phyloP scores from a whole-genome alignment of 371 early-diverging fungal genomes.

The Mucor velutinosus region DNA sequence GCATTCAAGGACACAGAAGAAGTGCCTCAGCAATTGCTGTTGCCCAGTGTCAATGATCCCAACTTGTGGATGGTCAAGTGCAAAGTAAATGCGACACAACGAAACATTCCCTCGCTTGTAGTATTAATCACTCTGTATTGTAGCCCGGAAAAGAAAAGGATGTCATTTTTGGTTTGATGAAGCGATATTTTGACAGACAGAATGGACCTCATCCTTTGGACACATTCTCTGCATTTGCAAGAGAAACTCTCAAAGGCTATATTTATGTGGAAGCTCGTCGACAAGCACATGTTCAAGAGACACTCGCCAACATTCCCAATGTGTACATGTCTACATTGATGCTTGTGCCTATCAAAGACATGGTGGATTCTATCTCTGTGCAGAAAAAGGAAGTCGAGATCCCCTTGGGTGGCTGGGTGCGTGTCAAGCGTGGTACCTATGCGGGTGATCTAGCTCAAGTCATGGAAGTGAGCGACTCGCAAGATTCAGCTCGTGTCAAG shows the following conservation, averaged over 20 bases:
- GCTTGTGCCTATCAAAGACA: slow-evolving; percentile 95
- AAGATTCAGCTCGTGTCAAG: slow-evolving; percentile 81
- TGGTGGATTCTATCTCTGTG: slow-evolving; percentile 91
- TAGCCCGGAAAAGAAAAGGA: slow-evolving; percentile 90
- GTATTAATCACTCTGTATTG: neutral
- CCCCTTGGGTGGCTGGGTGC: slow-evolving; percentile 87
- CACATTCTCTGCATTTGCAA: slow-evolving; percentile 81
- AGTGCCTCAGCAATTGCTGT: slow-evolving; percentile 77
- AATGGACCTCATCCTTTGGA: slow-evolving; percentile 63
- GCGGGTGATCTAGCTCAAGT: slow-evolving; percentile 95
- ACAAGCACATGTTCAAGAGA: slow-evolving; percentile 82
- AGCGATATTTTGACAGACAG: slow-evolving; percentile 73
- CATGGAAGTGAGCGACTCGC: slow-evolving; percentile 76
- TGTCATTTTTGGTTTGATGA: slow-evolving; percentile 80
- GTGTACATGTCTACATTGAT: slow-evolving; percentile 76
- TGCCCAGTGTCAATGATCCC: slow-evolving; percentile 91
- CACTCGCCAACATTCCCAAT: slow-evolving; percentile 73
- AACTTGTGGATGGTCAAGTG: slow-evolving; percentile 95
- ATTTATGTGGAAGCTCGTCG: slow-evolving; percentile 94
- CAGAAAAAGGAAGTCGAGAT: slow-evolving; percentile 70
- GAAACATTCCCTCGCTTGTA: neutral
- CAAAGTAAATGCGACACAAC: slow-evolving; percentile 46
- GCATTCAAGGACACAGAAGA: slow-evolving; percentile 69
- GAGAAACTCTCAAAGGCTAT: slow-evolving; percentile 94
- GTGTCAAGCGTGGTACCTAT: slow-evolving; percentile 95